Base-by-base conservation (phyloP, 371 early-diverging fungal species). In the Apophysomyces elegans region DNA sequence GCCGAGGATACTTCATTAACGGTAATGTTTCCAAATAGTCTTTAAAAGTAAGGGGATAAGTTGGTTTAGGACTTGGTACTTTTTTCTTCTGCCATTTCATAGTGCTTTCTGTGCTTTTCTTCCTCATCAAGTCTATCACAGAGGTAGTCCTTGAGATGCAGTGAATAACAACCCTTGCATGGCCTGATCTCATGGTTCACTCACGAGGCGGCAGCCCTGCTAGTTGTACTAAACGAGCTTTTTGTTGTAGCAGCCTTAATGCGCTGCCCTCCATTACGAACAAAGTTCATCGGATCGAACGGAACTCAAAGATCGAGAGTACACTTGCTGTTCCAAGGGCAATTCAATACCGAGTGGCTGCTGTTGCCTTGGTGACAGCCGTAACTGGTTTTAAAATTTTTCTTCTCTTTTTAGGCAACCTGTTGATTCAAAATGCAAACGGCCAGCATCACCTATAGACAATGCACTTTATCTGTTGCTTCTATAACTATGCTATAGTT, bases 1-100 rank as follows among this genome's bases (percentile, higher is more conserved):
- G 59, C 6, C 13, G 32, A 11, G 78, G 78, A 54, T 68, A 72
- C 18, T 36, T 16, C 8, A 71, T 41, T 14, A 6, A 8, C 8
- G 75, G 72, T 26, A 74, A 32, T 11, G 26, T 37, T 0, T 56
- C 41, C 4, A 73, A 9, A 21, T 62, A 56, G 1, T 37, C 41
- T 18, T 65, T 66, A 21, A 73, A 70, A 5, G 54, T 50, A 5
- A 8, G 54, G n/a, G 54, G 54, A 50, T 50, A 45, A 18, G 46
- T 6, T 1, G 9, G 2, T 32, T 26, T 50, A 26, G 16, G 7
- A 21, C 21, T 50, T 32, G 21, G 0, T 21, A 11, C 41, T 11
- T 13, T 50, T 50, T 50, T 50, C 32, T 21, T 16, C 7, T n/a
- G 54, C 9, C 21, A 16, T 21, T 50, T 50, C 54, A 21, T 0